A percentile compares a stretch with the other conserved stretches of the same genome.
Conservation (phyloP, 2,329 filamentous ascomycete genomes). For the Lachnellula willkommii region DNA sequence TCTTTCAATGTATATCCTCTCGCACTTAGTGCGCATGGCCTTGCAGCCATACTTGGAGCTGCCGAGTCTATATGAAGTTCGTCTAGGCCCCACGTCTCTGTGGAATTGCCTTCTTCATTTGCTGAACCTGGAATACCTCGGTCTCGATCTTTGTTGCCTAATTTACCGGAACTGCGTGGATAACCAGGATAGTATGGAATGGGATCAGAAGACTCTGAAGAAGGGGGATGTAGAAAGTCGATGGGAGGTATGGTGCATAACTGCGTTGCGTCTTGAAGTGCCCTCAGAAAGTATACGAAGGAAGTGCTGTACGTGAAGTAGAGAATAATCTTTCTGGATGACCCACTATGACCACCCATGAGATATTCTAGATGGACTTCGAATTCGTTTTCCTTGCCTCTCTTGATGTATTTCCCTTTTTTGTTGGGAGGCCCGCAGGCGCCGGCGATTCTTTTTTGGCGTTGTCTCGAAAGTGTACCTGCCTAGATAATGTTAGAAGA, state of each 20-base stretch:
- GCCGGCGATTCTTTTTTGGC: neutral
- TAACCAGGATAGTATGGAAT: neutral
- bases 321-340: neutral
- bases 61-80: neutral
- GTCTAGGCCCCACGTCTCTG: neutral
- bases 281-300: slow-evolving; percentile 8
- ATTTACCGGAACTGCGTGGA: neutral
- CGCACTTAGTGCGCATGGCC: neutral
- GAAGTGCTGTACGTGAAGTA: slow-evolving; percentile 1
- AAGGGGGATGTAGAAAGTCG: neutral
- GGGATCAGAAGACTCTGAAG: neutral
- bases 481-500: neutral
- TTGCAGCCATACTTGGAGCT: neutral
- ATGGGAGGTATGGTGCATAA: slow-evolving; percentile 9
- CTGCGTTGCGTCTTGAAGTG: slow-evolving; percentile 8
- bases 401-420: neutral
- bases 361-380: slow-evolving; percentile 3
- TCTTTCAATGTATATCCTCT: slow-evolving; percentile 6
- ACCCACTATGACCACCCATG: slow-evolving; percentile 1
- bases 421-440: neutral
- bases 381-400: slow-evolving; percentile 3
- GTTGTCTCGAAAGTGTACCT: neutral
- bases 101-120: too few species aligned
- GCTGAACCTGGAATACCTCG: neutral
- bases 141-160: neutral